Base-by-base conservation (phyloP, 139 green algal genomes). In the Nannochloris sp. region DNA sequence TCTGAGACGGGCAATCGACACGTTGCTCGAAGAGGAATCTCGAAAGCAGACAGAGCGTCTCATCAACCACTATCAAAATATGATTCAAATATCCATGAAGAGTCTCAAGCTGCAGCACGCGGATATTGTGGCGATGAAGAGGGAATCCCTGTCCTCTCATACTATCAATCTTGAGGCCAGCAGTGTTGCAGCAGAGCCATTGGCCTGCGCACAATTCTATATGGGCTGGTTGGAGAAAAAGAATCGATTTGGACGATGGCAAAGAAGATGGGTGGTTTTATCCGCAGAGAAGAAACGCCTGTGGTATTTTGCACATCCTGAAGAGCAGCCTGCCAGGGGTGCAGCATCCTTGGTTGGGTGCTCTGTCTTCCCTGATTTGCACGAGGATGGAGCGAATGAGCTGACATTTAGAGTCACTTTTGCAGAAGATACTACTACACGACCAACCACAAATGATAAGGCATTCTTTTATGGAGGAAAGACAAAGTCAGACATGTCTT, bases 301-400 rank as follows among this genome's bases (percentile, higher is more conserved):
- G 14, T 66, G 60, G 60, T 66, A 66, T 43, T 66, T 66, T 66
- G 36, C 11, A 26, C 14, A 45, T 45, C 60, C 60, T 43, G 60
- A 66, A 25, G 60, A 66, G 36, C 36, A 59, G 8, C 60, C 60
- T 17, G 60, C 60, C 10, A 29, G 60, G 16, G 60, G 25, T 10
- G 14, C 25, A n/a, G 33, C 13, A 14, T 23, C 12, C 36, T 40
- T 66, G n/a, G 25, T 17, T 56, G 36, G 60, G 23, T 29, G n/a
- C n/a, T 40, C n/a, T 17, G 10, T 66, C 13, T 16, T 66, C 43
- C 26, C 33, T 57, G 45, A 56, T 20, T n/a, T 40, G 20, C 58
- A 30, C n/a, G 58, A 64, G 10, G 20, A 59, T 17, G 58, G 25
- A 59, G 51, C 12, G 4, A 55, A 25, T 2, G 17, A 55, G 12